Base-by-base conservation (phyloP, 345 rosid species). In the Mercurialis annua region DNA sequence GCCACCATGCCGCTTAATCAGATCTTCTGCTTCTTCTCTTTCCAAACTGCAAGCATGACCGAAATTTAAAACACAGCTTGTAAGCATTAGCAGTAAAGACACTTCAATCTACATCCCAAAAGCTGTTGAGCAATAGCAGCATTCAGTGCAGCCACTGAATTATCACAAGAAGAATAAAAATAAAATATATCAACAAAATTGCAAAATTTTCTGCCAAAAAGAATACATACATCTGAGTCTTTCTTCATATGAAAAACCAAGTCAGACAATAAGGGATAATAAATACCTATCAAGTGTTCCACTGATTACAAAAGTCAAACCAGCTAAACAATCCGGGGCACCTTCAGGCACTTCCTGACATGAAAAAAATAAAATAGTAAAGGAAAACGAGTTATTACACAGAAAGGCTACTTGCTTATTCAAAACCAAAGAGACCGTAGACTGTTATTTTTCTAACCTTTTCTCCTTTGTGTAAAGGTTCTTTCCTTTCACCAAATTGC, bases 381-480 rank as follows among this genome's bases (percentile, higher is more conserved):
- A 76, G 54, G 55, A 56, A 60, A 31, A 20, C 18, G 50, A 65
- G 72, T 65, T 59, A 62, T 74, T 40, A 53, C 27, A 18, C n/a
- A n/a, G n/a, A n/a, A 14, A 65, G 31, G 56, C 47, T 14, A 34
- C 65, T 40, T 36, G 62, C 42, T 24, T 24, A 66, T 17, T 49
- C 44, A 12, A 17, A 56, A 36, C 48, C 31, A 18, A 31, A 51
- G 57, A 50, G 59, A 26, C 65, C 50, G 47, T n/a, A 31, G 69
- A 12, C 9, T 64, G 31, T 12, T 24, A 24, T 10, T 59, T 60
- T 3, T 30, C 70, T 60, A 33, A 94, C 99, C 96, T 94, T 94
- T 84, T 94, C 95, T 75, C 99, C 99, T 87, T 91, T 94, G 75
- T 94, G 97, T 1, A 97, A 97, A 73, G 99, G 99, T 78, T 94